These are phyloP conservation scores for Peterozyma toletana DNA, from an alignment of 805 yeast genomes.

Conservation along the genomic window DNA sequence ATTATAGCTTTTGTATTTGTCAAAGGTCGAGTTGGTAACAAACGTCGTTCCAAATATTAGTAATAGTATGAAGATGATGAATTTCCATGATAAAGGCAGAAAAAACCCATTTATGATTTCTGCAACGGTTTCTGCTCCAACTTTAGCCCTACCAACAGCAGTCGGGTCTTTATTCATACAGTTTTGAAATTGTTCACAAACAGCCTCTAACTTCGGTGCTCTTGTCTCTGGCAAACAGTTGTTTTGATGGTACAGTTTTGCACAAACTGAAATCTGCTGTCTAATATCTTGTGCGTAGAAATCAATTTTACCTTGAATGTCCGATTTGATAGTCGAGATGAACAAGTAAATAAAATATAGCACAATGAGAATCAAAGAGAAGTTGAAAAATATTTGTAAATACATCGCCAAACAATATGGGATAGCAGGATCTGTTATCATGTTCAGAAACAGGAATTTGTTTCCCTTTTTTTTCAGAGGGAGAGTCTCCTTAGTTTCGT, in stretches of 20 bases:
- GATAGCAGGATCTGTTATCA: slow-evolving; percentile 23
- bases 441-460: no score
- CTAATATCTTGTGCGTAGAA: slow-evolving; percentile 51
- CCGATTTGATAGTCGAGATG: slow-evolving; percentile 31
- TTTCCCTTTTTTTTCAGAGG: no score
- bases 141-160: slow-evolving; percentile 50
- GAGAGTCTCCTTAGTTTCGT: no score
- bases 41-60: slow-evolving; percentile 45
- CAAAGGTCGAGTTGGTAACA: slow-evolving; percentile 44
- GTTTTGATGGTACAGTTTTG: slow-evolving; percentile 62
- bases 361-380: slow-evolving; percentile 22
- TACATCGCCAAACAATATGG: slow-evolving; percentile 35
- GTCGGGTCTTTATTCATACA: slow-evolving; percentile 82
- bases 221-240: slow-evolving; percentile 58
- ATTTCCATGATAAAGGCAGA: slow-evolving; percentile 63
- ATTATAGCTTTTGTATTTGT: slow-evolving; percentile 17
- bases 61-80: slow-evolving; percentile 42
- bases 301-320: slow-evolving; percentile 66
- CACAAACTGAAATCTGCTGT: slow-evolving; percentile 62
- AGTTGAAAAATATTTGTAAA: slow-evolving; percentile 29
- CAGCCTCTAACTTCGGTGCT: slow-evolving; percentile 67
- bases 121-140: slow-evolving; percentile 79
- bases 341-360: slow-evolving; percentile 23
- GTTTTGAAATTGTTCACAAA: slow-evolving; percentile 68
- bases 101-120: slow-evolving; percentile 74